Base-by-base conservation (phyloP, 768 basidiomycete genomes). In the Russula lepida region DNA sequence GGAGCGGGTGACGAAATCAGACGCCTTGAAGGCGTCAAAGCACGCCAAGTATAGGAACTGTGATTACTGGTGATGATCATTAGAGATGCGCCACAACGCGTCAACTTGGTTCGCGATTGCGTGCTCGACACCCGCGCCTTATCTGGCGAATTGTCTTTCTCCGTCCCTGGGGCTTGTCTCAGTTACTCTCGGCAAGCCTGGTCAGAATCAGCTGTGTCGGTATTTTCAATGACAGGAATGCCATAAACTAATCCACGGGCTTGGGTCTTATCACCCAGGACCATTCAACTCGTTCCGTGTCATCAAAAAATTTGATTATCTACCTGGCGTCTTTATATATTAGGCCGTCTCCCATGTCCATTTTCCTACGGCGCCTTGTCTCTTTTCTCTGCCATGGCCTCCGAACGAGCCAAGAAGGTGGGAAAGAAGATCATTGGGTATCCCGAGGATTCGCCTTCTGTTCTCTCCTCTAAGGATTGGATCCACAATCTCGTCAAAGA, bases 401-500 rank as follows among this genome's bases (percentile, higher is more conserved):
- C 66, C 48, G 61, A 60, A 9, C 64, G 68, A 60, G 75, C 74
- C 23, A 84, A 81, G 70, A 75, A 73, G 28, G 63, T 79, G 43
- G 81, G 79, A 30, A 88, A 88, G 72, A 78, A 76, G 50, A 63
- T 83, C 46, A 77, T 91, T 49, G 81, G 73, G 7, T 77, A 85
- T 66, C 83, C 85, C 8, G 85, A 88, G 56, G 74, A 83, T 8
- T 69, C 71, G 11, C 79, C 85, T 6, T 81, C 85, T 25, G 74
- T 84, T 46, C 75, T 89, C 49, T 80, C 85, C n/a, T 74, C 78
- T 43, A 72, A 73, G 8, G 79, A 86, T 53, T 92, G 81, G 75
- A 51, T 85, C 46, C 67, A 68, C 11, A 67, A 70, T 23, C 73
- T 77, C 50, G 66, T 75, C 32, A 62, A 63, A 6, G 71, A 83